Base-by-base conservation (phyloP, 345 rosid species). In the Gossypium rotundifolium region DNA sequence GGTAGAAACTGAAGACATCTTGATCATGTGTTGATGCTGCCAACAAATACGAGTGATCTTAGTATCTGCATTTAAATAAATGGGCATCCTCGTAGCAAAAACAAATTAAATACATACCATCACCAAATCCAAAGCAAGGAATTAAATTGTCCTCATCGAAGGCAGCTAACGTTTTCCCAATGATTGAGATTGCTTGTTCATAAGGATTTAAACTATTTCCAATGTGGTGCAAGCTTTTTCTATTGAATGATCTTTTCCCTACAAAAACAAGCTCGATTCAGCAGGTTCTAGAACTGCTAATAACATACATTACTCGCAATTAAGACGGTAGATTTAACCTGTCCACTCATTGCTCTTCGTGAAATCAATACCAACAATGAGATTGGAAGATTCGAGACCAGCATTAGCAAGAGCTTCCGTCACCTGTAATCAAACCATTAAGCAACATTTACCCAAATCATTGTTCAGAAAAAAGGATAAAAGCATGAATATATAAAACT, bases 341-440 rank as follows among this genome's bases (percentile, higher is more conserved):
- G 99, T 93, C 99, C 99, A 95, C 70, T 91, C 96, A 7, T 95
- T 95, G 86, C 99, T 95, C 85, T 95, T 93, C 7, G 99, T 95
- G 81, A 93, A 93, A 85, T 95, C 99, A 75, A 95, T 86, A 75
- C 99, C 99, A 63, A 95, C 93, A 17, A 95, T 84, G 76, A 95
- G 97, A 85, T 93, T 93, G 45, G 98, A 95, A 66, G 99, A 91
- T 83, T 93, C 98, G 13, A 95, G 85, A 71, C 99, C 99, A 10
- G 98, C 88, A 45, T 63, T 87, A 38, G 92, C 85, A 78, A 95
- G 97, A 70, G 94, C 99, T 76, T 72, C 94, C 2, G 96, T 90
- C 29, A 95, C 99, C 99, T 93, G 82, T 63, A 78, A 76, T 42
- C 18, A 65, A 23, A 11, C 22, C 2, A 52, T n/a, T 51, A 52